Evolutionary conservation across 306 rosid genomes (phyloP).

Genomic region (Vachellia collinsii): DNA sequence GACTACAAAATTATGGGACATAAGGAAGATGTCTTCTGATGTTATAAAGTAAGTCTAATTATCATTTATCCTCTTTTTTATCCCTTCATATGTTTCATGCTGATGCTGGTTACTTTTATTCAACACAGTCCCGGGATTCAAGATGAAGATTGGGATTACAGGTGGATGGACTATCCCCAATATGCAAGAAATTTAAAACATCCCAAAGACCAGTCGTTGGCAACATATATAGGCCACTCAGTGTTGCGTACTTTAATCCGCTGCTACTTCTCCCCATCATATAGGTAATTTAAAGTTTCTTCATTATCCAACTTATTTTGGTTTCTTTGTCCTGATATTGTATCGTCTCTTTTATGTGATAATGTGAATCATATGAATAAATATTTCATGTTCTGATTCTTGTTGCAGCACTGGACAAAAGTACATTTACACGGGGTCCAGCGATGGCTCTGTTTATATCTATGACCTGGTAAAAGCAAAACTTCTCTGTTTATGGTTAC

Average conservation of each 20-base stretch:
- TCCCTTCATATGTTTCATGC: background rate
- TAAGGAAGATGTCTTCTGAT: conserved; percentile 74
- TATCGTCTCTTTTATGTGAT: conserved; percentile 24
- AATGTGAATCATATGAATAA: conserved; percentile 23
- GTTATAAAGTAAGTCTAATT: conserved; percentile 50
- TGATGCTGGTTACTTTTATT: background rate
- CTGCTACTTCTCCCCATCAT: conserved; percentile 22
- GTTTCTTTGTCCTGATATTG: background rate
- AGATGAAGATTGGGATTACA: conserved; percentile 22
- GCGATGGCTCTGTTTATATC: conserved; percentile 67
- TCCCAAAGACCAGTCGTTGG: conserved; percentile 24
- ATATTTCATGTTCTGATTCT: conserved; percentile 24
- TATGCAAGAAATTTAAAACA: conserved; percentile 8
- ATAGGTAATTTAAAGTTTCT: conserved; percentile 14
- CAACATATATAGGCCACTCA: conserved; percentile 15
- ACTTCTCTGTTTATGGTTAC: background rate
- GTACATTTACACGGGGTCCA: conserved; percentile 93
- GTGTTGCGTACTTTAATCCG: conserved; percentile 26
- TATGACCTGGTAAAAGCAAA: conserved; percentile 84
- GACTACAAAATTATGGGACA: conserved; percentile 93
- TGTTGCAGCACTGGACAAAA: conserved; percentile 95
- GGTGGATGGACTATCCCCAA: conserved; percentile 21
- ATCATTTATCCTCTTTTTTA: background rate
- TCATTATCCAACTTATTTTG: background rate
- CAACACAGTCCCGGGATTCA: background rate